Evolutionary conservation across 352 stramenopile species (phyloP), one percentile per base, ranked within the genome.

Genomic region (Thraustochytrium striatum): DNA sequence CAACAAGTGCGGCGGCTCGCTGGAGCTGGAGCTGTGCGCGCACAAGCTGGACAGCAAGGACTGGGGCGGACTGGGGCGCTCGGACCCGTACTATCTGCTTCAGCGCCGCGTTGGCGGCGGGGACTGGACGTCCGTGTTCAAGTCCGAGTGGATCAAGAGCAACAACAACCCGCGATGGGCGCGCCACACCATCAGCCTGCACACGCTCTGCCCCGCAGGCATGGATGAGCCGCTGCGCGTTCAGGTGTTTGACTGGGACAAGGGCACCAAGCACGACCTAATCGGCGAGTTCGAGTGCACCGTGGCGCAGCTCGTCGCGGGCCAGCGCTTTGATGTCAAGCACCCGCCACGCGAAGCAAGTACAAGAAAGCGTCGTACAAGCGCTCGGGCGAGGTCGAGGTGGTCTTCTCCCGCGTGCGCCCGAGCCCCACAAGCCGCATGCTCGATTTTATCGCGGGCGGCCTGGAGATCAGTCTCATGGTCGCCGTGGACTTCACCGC

Each of bases 401-500:
- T 73, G 21, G 9, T 21, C 19, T 3, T 30, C 8, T 30, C 62
- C 9, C n/a, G 16, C 19, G 5, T 73, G 9, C 39, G 47, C 21
- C 8, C 43, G 3, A 30, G 21, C 19, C 62, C 62, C 16, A 5
- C 39, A 7, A 73, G 11, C 13, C 33, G 32, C 11, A 62, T 73
- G 39, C 41, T 73, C 44, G 35, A 61, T 28, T 73, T 69, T 30
- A 21, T 73, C 11, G 43, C 62, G 19, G 62, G 62, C 28, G 62
- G 62, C 11, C 11, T 73, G 25, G 90, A 97, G 84, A 92, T 98
- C 79, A 86, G 83, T 72, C 82, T 93, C 30, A 85, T 86, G 35
- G 86, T 92, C 30, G 89, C 87, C 2, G 89, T 94, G 79, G 89
- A 94, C 72, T 93, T 91, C 75, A 93, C 89, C n/a, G 87, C 83